phyloP scores from a whole-genome alignment of 106 monocot species.

The Platanthera zijinensis region DNA sequence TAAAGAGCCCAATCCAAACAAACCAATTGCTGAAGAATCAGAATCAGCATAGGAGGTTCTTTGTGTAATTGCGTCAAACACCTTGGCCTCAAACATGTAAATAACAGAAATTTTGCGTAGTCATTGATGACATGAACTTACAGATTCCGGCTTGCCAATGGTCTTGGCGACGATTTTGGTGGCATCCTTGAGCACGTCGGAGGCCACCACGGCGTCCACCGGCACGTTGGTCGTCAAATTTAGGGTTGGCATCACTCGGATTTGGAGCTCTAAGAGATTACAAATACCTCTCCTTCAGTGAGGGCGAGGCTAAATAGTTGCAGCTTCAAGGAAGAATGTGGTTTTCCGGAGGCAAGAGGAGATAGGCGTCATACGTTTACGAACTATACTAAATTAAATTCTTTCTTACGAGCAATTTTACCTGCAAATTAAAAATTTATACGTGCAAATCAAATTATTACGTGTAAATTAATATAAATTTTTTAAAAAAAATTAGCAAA shows the following conservation, averaged over 20 bases:
- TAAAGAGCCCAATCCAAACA: slow-evolving; percentile 1
- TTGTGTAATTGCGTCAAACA: slow-evolving; percentile 27
- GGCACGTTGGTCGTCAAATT: slow-evolving; percentile 76
- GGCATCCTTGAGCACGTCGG: slow-evolving; percentile 84
- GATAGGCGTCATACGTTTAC: too few relatives aligned
- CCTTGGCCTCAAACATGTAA: not conserved
- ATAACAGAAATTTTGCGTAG: not conserved
- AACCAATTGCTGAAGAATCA: not conserved
- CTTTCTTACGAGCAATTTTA: too few relatives aligned
- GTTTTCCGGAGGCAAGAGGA: not conserved
- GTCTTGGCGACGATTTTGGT: slow-evolving; percentile 60
- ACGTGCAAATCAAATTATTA: too few relatives aligned
- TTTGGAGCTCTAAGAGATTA: not conserved
- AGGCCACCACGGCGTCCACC: slow-evolving; percentile 72
- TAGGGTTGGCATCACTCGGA: slow-evolving; percentile 61
- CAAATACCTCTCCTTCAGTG: not conserved
- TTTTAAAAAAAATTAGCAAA: too few relatives aligned
- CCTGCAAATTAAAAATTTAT: too few relatives aligned
- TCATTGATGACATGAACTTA: slow-evolving; percentile 6
- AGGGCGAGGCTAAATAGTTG: not conserved
- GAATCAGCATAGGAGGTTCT: not conserved
- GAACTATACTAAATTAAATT: too few relatives aligned
- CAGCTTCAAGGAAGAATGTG: not conserved
- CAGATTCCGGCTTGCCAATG: slow-evolving; percentile 93
- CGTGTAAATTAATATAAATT: too few relatives aligned